Evolutionary conservation across 75 land plant species (phyloP), one percentile per base, ranked within the genome.

Genomic region (Chamaecyparis obtusa): DNA sequence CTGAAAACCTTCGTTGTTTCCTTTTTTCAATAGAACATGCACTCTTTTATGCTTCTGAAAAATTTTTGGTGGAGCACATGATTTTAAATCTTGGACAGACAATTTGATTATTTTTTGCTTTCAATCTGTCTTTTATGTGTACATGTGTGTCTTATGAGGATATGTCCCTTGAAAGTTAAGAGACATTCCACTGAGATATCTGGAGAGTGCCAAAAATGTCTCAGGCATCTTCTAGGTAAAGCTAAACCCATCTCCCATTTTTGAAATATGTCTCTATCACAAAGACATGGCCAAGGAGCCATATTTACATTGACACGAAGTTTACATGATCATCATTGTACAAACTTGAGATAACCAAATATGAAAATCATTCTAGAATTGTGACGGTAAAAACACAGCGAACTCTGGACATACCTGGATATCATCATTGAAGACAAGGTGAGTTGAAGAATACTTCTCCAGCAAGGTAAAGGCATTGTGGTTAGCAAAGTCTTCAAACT

Each of bases 401-500:
- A 19, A 19, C 6, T 49, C 36, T 39, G 77, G 33, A 43, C 30
- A 49, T 69, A 95, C 99, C 99, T 98, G 99, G 60, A 98, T 98
- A 87, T 98, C 99, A 92, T 98, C 99, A 90, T 98, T 98, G 88
- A 98, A 98, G 54, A 95, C 97, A 71, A 96, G 95, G 88, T 98
- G 99, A 39, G 94, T 94, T 24, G 89, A 91, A 21, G 90, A 76
- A 83, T 98, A 98, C 85, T 94, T 98, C 75, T 88, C 94, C 69
- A 98, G 93, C 89, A 98, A 85, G 48, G 93, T 93, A 89, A 96
- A 98, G 24, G 99, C 99, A 91, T 98, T 98, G 90, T 95, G 99
- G 55, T 98, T 98, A 7, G 99, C 99, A 91, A 98, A 98, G 79
- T 98, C 99, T 85, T 98, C 99, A 92, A 98, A 98, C 99, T 98